Evolutionary conservation across 805 yeast species (phyloP).

Genomic region (Candida oleophila): DNA sequence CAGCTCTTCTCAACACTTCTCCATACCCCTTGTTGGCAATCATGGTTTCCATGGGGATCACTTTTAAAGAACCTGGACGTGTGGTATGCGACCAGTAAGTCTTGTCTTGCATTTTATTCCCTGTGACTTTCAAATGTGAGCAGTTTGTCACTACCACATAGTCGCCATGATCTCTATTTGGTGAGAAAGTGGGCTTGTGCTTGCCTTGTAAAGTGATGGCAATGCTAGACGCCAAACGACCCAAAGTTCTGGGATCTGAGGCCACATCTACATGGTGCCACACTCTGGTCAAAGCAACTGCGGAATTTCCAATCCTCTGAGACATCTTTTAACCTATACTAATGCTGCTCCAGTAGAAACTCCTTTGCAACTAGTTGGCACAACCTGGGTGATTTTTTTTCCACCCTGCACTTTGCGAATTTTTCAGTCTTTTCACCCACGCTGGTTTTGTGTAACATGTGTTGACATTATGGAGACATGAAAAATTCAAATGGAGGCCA

Average conservation of each 20-base stretch:
- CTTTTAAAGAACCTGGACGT: constrained; percentile 85
- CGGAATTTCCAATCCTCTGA: constrained; percentile 46
- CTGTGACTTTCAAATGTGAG: constrained; percentile 75
- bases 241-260: constrained; percentile 79
- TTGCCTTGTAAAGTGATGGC: constrained; percentile 93
- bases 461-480: background rate
- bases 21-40: constrained; percentile 79
- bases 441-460: background rate
- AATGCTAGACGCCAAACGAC: constrained; percentile 86
- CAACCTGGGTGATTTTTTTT: no score
- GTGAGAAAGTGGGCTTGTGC: constrained; percentile 87
- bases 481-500: background rate
- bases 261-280: constrained; percentile 98
- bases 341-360: no score
- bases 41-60: constrained; percentile 76
- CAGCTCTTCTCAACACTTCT: constrained; percentile 85
- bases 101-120: constrained; percentile 78
- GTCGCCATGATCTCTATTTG: constrained; percentile 83
- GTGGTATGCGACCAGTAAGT: constrained; percentile 87
- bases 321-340: constrained; percentile 19
- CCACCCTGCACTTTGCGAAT: background rate
- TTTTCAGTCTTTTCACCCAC: background rate
- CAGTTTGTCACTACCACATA: constrained; percentile 96
- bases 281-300: constrained; percentile 73
- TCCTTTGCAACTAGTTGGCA: no score